phyloP scores from a whole-genome alignment of 2,329 filamentous ascomycete species.

The Aspergillus eucalypticola region DNA sequence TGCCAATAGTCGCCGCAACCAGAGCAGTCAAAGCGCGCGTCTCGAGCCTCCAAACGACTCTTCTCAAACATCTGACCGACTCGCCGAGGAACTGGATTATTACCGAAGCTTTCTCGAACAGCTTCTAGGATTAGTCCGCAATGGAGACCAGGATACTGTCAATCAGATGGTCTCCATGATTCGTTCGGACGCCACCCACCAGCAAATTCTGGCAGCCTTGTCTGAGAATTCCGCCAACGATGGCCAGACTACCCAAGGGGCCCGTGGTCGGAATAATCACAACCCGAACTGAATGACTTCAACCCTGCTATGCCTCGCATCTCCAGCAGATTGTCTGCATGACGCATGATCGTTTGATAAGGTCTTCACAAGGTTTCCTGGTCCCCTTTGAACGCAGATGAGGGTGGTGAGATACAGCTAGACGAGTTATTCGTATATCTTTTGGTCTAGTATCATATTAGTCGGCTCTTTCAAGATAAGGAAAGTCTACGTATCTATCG shows the following conservation, averaged over 20 bases:
- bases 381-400: neutral
- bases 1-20: slow-evolving; percentile 9
- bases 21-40: slow-evolving; percentile 2
- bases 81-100: slow-evolving; percentile 20
- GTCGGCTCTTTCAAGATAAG: neutral
- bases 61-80: slow-evolving; percentile 3
- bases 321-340: neutral
- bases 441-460: neutral
- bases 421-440: neutral
- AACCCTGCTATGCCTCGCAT: neutral
- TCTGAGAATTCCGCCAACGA: slow-evolving; percentile 12
- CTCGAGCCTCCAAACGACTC: slow-evolving; percentile 3
- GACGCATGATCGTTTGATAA: neutral
- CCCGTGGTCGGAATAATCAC: slow-evolving; percentile 5
- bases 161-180: slow-evolving; percentile 27
- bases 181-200: slow-evolving; percentile 31
- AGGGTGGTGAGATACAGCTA: neutral
- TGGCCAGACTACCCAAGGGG: neutral
- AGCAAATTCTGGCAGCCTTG: slow-evolving; percentile 27
- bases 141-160: slow-evolving; percentile 25
- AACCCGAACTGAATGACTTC: neutral
- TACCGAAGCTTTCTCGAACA: slow-evolving; percentile 29
- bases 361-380: neutral
- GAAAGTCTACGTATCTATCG: neutral
- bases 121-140: slow-evolving; percentile 26